These are phyloP conservation scores for Hypoxylon sp. DNA, from an alignment of 2,329 filamentous ascomycete genomes.

Conservation along the genomic window DNA sequence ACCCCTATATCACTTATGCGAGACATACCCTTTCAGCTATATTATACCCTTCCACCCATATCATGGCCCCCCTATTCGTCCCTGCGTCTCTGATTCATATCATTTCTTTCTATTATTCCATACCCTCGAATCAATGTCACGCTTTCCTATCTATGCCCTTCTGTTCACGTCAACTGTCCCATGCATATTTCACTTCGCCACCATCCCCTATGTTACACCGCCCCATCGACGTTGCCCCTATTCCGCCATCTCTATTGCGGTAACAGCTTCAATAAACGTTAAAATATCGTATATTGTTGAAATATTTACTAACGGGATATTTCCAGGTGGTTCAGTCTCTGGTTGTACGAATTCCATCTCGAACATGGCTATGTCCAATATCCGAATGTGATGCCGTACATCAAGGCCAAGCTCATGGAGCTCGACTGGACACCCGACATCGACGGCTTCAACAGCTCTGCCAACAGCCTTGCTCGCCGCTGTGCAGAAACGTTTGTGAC, in stretches of 20 bases:
- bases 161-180: background rate
- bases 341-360: background rate
- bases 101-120: background rate
- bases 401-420: background rate
- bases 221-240: too few species aligned
- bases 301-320: too few species aligned
- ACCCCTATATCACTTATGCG: too few species aligned
- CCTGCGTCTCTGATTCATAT: too few species aligned
- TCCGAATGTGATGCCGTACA: background rate
- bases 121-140: background rate
- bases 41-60: too few species aligned
- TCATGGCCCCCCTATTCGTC: too few species aligned
- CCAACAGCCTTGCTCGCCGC: background rate
- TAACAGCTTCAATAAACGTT: background rate
- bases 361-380: background rate
- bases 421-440: constrained; percentile 2
- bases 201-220: too few species aligned
- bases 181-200: background rate
- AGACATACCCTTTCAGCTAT: too few species aligned
- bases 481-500: background rate
- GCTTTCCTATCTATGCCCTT: background rate
- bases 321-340: too few species aligned
- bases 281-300: too few species aligned
- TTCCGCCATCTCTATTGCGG: background rate
- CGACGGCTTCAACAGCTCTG: background rate